Base-by-base conservation (phyloP, 129 eudicot species). In the Tagetes patula region DNA sequence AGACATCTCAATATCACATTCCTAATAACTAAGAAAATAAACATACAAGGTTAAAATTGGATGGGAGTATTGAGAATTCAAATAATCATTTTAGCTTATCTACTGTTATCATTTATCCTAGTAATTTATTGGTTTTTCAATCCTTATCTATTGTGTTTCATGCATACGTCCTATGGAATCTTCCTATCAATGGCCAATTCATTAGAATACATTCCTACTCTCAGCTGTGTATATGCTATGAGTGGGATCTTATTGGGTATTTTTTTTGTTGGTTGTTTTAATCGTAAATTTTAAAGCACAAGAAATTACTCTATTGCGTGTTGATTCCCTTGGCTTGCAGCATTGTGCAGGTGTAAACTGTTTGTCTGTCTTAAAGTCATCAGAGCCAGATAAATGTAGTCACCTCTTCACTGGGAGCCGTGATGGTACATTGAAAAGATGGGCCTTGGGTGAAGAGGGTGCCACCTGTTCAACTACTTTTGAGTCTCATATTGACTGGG, bases 401-500 rank as follows among this genome's bases (percentile, higher is more conserved):
- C 63, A 70, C 70, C 93, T 92, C 41, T 89, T 92, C 75, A 92
- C 96, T 30, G 98, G 98, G 68, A 89, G 98, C 78, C 96, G 98
- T 77, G 98, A 92, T 82, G 89, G 98, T 67, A 92, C 94, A 3
- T 76, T 92, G 76, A 92, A 92, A 87, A 92, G 96, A 83, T 92
- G 98, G 98, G 74, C 84, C 45, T 53, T 92, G 78, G 70, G 80
- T 76, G 95, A 92, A 77, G 91, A 89, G 74, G 74, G 64, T 67
- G 89, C 95, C 50, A 79, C 88, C 41, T 92, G 85, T 82, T 89
- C 98, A 42, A 79, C 98, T 64, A 92, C 98, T 62, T 92, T 92
- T 82, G 98, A 92, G 87, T 92, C 98, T 7, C 98, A 92, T 84
- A 86, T 92, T 71, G 98, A 92, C 69, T 92, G 98, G 98, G 98